Evolutionary conservation across 1,139 yeast species (phyloP).

Genomic region (Geotrichum europaeum): DNA sequence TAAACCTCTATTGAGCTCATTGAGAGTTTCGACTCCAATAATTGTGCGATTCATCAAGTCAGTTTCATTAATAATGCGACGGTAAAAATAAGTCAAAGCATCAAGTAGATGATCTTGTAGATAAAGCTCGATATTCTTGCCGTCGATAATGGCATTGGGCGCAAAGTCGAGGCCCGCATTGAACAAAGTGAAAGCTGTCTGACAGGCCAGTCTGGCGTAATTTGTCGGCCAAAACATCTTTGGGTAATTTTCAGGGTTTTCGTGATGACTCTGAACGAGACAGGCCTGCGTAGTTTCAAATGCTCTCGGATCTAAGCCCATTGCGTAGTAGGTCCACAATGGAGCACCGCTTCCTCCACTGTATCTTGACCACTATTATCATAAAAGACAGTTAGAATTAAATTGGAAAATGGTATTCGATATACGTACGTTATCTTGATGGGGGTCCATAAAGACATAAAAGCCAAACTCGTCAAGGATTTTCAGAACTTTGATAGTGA

Average conservation of each 20-base stretch:
- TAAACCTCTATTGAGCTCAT: constrained; percentile 53
- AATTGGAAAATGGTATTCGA: neutral
- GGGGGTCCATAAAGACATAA: constrained; percentile 80
- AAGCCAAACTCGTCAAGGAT: constrained; percentile 59
- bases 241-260: constrained; percentile 48
- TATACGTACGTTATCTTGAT: constrained; percentile 62
- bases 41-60: constrained; percentile 48
- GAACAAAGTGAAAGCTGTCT: constrained; percentile 80
- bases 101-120: constrained; percentile 56
- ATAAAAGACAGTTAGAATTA: neutral
- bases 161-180: constrained; percentile 70
- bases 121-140: constrained; percentile 65
- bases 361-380: constrained; percentile 65
- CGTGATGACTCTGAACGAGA: constrained; percentile 51
- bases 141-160: constrained; percentile 62
- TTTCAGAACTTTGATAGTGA: constrained; percentile 56
- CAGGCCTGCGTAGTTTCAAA: constrained; percentile 70
- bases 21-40: constrained; percentile 72
- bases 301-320: constrained; percentile 74
- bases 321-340: constrained; percentile 91
- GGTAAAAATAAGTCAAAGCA: constrained; percentile 50
- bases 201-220: constrained; percentile 67
- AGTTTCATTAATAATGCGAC: constrained; percentile 46
- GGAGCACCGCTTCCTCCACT: constrained; percentile 98
- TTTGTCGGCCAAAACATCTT: constrained; percentile 95